Percentiles rank a stretch among this genome's conserved stretches.
Evolutionary conservation across 2,329 filamentous ascomycete species (phyloP).

Genomic region (Elsinoe ampelina): DNA sequence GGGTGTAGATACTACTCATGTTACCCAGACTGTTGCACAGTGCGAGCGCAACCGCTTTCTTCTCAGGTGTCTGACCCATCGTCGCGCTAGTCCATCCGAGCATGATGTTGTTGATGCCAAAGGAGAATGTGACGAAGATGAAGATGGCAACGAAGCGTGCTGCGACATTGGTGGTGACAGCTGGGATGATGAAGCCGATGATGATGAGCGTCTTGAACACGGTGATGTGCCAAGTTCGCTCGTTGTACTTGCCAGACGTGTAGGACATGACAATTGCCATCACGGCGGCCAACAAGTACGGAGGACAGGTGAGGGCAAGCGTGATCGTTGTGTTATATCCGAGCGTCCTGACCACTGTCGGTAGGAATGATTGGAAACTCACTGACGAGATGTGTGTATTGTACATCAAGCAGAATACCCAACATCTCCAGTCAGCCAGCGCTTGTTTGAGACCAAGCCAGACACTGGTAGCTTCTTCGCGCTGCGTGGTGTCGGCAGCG

Average conservation of each 20-base stretch:
- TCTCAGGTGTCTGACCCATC: conserved; percentile 7
- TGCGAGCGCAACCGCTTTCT: conserved; percentile 5
- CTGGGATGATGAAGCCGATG: conserved; percentile 16
- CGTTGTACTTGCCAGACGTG: conserved; percentile 17
- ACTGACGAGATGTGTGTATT: conserved; percentile 17
- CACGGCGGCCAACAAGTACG: conserved; percentile 26
- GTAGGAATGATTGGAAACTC: conserved; percentile 24
- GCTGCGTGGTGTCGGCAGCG: conserved; percentile 18
- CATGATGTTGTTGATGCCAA: conserved; percentile 10
- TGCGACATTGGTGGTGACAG: conserved; percentile 17
- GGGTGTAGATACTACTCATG: conserved; percentile 24
- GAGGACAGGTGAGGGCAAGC: conserved; percentile 26
- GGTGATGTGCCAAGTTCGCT: conserved; percentile 32
- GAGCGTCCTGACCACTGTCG: conserved; percentile 29
- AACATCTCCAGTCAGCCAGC: neutral
- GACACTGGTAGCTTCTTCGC: conserved; percentile 15
- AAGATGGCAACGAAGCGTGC: conserved; percentile 16
- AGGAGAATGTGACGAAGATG: conserved; percentile 10
- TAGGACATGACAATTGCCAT: conserved; percentile 13
- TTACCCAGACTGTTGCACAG: conserved; percentile 6
- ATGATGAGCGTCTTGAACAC: conserved; percentile 21
- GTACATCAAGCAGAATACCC: conserved; percentile 11
- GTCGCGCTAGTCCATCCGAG: conserved; percentile 7
- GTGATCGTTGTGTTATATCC: conserved; percentile 30
- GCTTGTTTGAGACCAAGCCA: neutral